Percentiles rank a stretch among this genome's conserved stretches.
phyloP scores from a whole-genome alignment of 257 asterid species.

The Coffea eugenioides region DNA sequence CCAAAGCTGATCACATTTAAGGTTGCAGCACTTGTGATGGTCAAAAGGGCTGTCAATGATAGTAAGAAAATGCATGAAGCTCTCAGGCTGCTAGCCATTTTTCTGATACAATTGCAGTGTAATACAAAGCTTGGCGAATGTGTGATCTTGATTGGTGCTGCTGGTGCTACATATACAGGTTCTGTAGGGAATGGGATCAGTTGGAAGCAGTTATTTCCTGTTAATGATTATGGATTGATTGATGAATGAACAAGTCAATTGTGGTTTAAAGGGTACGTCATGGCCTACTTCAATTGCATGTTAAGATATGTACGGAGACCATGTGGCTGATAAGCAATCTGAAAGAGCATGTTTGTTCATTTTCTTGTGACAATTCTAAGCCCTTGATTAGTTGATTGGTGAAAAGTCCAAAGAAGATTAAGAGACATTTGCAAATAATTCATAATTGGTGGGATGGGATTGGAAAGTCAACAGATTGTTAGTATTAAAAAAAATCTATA shows the following conservation, averaged over 20 bases:
- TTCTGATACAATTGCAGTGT: background rate
- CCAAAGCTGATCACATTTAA: slow-evolving; percentile 57
- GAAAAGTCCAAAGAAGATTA: background rate
- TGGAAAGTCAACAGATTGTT: too few relatives aligned
- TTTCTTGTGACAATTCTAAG: background rate
- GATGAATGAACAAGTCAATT: background rate
- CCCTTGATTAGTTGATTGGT: background rate
- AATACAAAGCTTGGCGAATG: background rate
- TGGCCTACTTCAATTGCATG: slow-evolving; percentile 29
- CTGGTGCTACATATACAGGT: background rate
- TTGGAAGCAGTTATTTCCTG: background rate
- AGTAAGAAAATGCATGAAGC: slow-evolving; percentile 18
- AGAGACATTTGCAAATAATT: too few relatives aligned
- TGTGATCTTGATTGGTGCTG: background rate
- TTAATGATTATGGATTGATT: background rate
- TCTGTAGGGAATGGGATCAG: too few relatives aligned
- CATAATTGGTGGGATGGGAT: too few relatives aligned
- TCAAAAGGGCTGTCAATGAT: slow-evolving; percentile 4
- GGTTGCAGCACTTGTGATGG: slow-evolving; percentile 27
- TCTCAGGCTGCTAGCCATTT: slow-evolving; percentile 18
- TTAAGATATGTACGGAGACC: slow-evolving; percentile 45
- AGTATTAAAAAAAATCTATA: too few relatives aligned
- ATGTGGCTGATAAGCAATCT: slow-evolving; percentile 30
- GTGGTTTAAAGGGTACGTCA: slow-evolving; percentile 14
- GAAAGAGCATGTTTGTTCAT: background rate